Conservation (phyloP, 306 rosid species). For the Castanospermum australe region DNA sequence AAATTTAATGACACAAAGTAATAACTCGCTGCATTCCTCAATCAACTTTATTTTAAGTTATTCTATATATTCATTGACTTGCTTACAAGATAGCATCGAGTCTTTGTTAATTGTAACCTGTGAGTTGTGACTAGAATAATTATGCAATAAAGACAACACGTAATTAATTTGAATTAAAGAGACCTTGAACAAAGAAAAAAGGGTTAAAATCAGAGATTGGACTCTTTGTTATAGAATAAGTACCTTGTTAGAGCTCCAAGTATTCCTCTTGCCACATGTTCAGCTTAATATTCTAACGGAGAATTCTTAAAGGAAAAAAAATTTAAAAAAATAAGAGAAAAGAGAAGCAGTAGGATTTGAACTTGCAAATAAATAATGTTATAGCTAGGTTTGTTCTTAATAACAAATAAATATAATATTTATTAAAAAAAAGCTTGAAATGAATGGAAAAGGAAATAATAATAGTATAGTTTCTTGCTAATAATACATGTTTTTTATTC, state of each 20-base stretch:
- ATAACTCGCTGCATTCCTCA: background rate
- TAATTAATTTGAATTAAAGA: background rate
- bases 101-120: background rate
- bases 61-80: background rate
- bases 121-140: background rate
- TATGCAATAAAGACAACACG: background rate
- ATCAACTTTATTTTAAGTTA: background rate
- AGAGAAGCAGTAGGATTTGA: too few species aligned
- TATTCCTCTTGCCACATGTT: background rate
- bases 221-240: conserved; percentile 2
- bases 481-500: too few species aligned
- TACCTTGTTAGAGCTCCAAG: background rate
- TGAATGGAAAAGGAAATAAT: too few species aligned
- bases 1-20: background rate
- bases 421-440: too few species aligned
- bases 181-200: background rate
- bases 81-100: background rate
- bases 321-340: background rate
- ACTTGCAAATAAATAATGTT: too few species aligned
- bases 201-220: background rate
- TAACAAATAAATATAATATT: too few species aligned
- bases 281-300: background rate
- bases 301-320: background rate
- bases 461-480: too few species aligned
- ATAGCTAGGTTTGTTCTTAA: too few species aligned